phyloP scores from a whole-genome alignment of 495 filamentous ascomycete genomes.

The Corynascus novoguineensis region DNA sequence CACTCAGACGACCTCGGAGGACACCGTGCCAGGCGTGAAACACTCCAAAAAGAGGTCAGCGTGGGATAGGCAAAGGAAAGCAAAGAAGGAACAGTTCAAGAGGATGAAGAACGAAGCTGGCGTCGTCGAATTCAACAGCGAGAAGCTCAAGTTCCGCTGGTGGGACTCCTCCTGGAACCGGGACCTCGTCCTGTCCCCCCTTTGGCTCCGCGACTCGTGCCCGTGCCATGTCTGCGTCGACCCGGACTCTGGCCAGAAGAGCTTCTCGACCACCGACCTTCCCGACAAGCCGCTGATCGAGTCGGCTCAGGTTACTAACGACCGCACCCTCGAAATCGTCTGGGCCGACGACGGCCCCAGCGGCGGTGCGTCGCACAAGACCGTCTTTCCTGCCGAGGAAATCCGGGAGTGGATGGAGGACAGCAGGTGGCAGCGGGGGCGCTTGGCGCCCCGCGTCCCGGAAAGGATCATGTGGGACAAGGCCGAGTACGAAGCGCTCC shows the following conservation, averaged over 20 bases:
- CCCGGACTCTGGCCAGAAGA: conserved; percentile 74
- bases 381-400: conserved; percentile 11
- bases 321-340: conserved; percentile 46
- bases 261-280: conserved; percentile 69
- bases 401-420: conserved; percentile 7
- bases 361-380: conserved; percentile 20
- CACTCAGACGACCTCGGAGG: too few species aligned
- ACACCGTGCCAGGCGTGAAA: too few species aligned
- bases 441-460: neutral
- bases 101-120: neutral
- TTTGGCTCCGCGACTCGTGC: conserved; percentile 75
- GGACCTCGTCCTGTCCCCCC: neutral
- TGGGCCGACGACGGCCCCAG: conserved; percentile 45
- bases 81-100: too few species aligned
- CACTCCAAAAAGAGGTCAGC: neutral
- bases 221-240: conserved; percentile 67
- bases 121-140: neutral
- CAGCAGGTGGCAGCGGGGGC: neutral
- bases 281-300: conserved; percentile 46
- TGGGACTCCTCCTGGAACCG: neutral
- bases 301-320: conserved; percentile 23
- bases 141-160: neutral
- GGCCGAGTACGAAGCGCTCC: conserved; percentile 34
- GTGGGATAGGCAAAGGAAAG: too few species aligned
- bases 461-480: conserved; percentile 23